Evolutionary conservation across 208 protist species (phyloP).

Genomic region (Wallacemonas sp.): DNA sequence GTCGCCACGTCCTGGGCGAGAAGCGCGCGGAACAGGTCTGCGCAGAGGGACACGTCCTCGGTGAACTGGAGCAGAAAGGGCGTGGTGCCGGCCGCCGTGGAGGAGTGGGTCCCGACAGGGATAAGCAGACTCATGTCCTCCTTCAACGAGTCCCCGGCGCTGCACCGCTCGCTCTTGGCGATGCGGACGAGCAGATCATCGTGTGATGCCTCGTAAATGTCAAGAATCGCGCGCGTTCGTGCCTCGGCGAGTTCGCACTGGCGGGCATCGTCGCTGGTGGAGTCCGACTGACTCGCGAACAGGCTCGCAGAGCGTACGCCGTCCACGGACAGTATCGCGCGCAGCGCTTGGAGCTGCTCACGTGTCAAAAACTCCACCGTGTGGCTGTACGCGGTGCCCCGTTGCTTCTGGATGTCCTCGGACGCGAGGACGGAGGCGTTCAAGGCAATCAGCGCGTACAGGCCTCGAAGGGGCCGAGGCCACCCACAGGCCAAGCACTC

Average conservation of each 20-base stretch:
- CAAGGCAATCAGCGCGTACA: conserved; percentile 66
- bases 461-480: conserved; percentile 54
- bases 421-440: conserved; percentile 29
- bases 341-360: conserved; percentile 40
- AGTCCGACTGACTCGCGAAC: not conserved
- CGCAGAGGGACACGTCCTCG: conserved; percentile 12
- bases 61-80: conserved; percentile 10
- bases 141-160: not conserved
- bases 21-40: conserved; percentile 41
- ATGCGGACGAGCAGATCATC: conserved; percentile 31
- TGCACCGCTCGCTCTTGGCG: conserved; percentile 11
- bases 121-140: conserved; percentile 6
- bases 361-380: conserved; percentile 37
- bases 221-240: conserved; percentile 4
- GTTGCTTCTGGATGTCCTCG: conserved; percentile 25
- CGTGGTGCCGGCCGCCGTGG: not conserved
- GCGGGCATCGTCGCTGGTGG: not conserved
- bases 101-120: not conserved
- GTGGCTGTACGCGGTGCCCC: conserved; percentile 35
- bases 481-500: conserved; percentile 64
- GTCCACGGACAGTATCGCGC: conserved; percentile 23
- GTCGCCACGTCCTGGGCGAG: conserved; percentile 31
- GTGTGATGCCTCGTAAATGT: conserved; percentile 12
- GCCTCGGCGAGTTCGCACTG: not conserved
- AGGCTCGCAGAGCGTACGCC: not conserved